Conservation (phyloP, 768 basidiomycete genomes). For the Suillus discolor region DNA sequence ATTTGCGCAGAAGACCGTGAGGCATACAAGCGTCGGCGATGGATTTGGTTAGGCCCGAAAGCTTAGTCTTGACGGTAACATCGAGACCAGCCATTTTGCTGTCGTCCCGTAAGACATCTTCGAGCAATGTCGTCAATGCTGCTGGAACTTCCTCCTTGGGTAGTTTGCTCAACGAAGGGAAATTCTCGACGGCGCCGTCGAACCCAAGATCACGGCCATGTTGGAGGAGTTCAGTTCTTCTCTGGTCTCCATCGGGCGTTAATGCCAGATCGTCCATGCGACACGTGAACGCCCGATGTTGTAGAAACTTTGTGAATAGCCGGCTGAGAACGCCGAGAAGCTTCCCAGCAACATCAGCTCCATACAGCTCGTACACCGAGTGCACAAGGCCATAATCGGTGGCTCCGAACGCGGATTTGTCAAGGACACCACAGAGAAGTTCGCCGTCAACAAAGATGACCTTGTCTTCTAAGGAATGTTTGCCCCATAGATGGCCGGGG, state of each 20-base stretch:
- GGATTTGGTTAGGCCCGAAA: constrained; percentile 85
- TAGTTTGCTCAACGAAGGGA: constrained; percentile 67
- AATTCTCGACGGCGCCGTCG: constrained; percentile 87
- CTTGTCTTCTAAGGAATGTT: constrained; percentile 77
- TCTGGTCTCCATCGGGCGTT: constrained; percentile 76
- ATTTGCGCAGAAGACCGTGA: constrained; percentile 82
- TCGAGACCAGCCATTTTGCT: constrained; percentile 97
- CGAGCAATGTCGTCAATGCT: constrained; percentile 68
- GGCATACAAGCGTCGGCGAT: constrained; percentile 91
- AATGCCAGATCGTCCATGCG: constrained; percentile 97
- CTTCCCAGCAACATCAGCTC: constrained; percentile 84
- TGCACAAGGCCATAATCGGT: constrained; percentile 96
- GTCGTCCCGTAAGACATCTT: constrained; percentile 93
- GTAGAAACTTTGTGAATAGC: constrained; percentile 95
- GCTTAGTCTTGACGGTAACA: constrained; percentile 83
- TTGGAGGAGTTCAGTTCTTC: constrained; percentile 67
- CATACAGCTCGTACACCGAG: constrained; percentile 95
- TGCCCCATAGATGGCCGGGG: constrained; percentile 82
- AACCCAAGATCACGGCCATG: constrained; percentile 75
- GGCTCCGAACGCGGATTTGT: constrained; percentile 97
- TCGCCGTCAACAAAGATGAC: constrained; percentile 93
- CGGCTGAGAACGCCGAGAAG: constrained; percentile 92
- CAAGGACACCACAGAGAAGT: constrained; percentile 89
- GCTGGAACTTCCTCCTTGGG: constrained; percentile 55
- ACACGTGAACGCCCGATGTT: constrained; percentile 96